Base-by-base conservation (phyloP, 1,139 yeast species). In the Yamadazyma mexicana region DNA sequence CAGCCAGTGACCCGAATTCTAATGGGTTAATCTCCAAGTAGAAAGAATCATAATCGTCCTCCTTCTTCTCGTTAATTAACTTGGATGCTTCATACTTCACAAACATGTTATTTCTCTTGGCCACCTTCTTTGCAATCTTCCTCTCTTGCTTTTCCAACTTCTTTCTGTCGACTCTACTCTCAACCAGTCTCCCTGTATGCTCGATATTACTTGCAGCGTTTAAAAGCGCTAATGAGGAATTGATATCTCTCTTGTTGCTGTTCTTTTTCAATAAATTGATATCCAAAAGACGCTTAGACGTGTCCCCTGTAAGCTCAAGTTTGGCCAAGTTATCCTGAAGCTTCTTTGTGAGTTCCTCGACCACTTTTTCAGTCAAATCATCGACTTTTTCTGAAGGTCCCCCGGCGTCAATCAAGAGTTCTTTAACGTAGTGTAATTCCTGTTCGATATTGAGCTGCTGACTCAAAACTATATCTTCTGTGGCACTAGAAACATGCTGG, bases 101-200 rank as follows among this genome's bases (percentile, higher is more conserved):
- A 55, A 87, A 87, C 58, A 83, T 82, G 61, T 86, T 86, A 54
- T 87, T 87, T 61, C 97, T 82, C 70, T 92, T 91, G 34, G 96
- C 97, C 50, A 91, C 91, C 65, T 92, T 92, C 58, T 92, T 89
- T 28, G 97, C 97, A 61, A 92, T 91, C 72, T 92, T 92, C 57
- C 91, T 80, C 69, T 92, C 98, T 44, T 96, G 98, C 66, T 92
- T 92, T 59, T 91, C 97, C 59, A 92, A 79, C 64, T 92, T 92
- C 81, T 89, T 91, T 73, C 84, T 86, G 62, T 92, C 98, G 36
- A 92, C 99, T 58, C 95, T 80, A 41, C 94, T 83, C 61, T 92
- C 98, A 69, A 89, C 85, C 54, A 84, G 83, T 64, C 96, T 78
- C 37, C 97, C 96, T 1, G 95, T 76, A 50, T 91, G 94, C 47